Evolutionary conservation across 2,329 filamentous ascomycete species (phyloP).

Genomic region (Exophiala bonariae): DNA sequence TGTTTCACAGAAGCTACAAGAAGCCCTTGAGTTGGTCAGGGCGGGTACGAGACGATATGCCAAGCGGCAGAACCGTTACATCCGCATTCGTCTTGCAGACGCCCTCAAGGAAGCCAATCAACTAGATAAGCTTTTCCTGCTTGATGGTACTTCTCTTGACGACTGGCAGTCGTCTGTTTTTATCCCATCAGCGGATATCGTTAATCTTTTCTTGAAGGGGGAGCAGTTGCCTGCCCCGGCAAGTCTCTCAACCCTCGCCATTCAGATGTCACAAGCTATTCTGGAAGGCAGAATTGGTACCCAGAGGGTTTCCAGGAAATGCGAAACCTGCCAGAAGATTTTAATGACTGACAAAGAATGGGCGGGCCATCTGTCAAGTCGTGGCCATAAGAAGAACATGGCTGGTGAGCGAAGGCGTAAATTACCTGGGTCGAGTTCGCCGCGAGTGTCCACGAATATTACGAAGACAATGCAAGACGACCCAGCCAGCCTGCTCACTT

Average conservation of each 20-base stretch:
- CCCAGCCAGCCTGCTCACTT: too few relatives aligned
- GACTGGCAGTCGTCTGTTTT: slow-evolving; percentile 66
- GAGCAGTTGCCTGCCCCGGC: slow-evolving; percentile 54
- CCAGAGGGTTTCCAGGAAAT: slow-evolving; percentile 58
- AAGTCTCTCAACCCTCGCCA: slow-evolving; percentile 59
- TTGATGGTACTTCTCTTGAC: slow-evolving; percentile 73
- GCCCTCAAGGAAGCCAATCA: slow-evolving; percentile 59
- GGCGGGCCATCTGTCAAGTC: slow-evolving; percentile 56
- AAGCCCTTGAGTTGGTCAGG: slow-evolving; percentile 73
- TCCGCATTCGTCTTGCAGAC: slow-evolving; percentile 76
- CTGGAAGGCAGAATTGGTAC: slow-evolving; percentile 46
- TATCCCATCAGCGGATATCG: slow-evolving; percentile 62
- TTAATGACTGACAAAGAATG: slow-evolving; percentile 59
- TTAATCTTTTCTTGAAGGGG: slow-evolving; percentile 62
- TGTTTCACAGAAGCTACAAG: neutral
- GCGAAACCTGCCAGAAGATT: slow-evolving; percentile 67
- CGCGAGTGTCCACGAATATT: too few relatives aligned
- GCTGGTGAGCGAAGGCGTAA: slow-evolving; percentile 17
- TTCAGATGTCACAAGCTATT: slow-evolving; percentile 58
- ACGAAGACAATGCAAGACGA: too few relatives aligned
- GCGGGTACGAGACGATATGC: slow-evolving; percentile 85
- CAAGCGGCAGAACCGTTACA: slow-evolving; percentile 81
- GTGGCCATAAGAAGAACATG: slow-evolving; percentile 55
- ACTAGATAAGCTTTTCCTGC: slow-evolving; percentile 66
- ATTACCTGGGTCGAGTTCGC: too few relatives aligned